phyloP scores from a whole-genome alignment of 2,329 filamentous ascomycete species.

The Albifimbria verrucaria region DNA sequence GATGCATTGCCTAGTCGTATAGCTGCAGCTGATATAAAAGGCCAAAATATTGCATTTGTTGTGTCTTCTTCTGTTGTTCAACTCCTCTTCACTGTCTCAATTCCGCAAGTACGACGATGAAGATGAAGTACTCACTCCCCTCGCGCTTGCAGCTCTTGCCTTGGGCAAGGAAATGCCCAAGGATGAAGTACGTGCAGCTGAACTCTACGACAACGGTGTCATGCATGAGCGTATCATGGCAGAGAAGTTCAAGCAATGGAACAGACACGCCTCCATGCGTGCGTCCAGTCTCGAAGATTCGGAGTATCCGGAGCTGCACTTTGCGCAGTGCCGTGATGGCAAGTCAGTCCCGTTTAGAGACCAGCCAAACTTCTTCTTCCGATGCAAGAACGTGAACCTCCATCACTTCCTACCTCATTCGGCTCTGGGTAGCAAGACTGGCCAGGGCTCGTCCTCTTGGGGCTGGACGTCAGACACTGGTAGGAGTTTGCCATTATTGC shows the following conservation, averaged over 20 bases:
- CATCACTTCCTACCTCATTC: constrained; percentile 34
- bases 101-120: too few relatives aligned
- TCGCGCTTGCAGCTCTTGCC: constrained; percentile 5
- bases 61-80: too few relatives aligned
- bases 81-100: too few relatives aligned
- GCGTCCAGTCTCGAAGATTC: constrained; percentile 18
- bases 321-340: constrained; percentile 35
- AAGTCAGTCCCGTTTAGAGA: constrained; percentile 36
- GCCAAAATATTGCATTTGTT: too few relatives aligned
- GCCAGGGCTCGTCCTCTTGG: constrained; percentile 41
- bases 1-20: too few relatives aligned
- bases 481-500: constrained; percentile 54
- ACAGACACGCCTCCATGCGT: constrained; percentile 1
- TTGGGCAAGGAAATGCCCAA: constrained; percentile 26
- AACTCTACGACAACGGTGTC: constrained; percentile 27
- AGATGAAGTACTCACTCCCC: constrained; percentile 2
- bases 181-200: constrained; percentile 21
- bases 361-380: constrained; percentile 41
- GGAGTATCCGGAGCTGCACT: constrained; percentile 27
- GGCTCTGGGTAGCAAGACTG: constrained; percentile 28
- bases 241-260: constrained; percentile 7
- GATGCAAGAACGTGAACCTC: constrained; percentile 39
- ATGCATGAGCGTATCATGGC: constrained; percentile 20
- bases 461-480: constrained; percentile 50
- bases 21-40: too few relatives aligned